Conservation (phyloP, 768 basidiomycete genomes). For the Trametes maxima region DNA sequence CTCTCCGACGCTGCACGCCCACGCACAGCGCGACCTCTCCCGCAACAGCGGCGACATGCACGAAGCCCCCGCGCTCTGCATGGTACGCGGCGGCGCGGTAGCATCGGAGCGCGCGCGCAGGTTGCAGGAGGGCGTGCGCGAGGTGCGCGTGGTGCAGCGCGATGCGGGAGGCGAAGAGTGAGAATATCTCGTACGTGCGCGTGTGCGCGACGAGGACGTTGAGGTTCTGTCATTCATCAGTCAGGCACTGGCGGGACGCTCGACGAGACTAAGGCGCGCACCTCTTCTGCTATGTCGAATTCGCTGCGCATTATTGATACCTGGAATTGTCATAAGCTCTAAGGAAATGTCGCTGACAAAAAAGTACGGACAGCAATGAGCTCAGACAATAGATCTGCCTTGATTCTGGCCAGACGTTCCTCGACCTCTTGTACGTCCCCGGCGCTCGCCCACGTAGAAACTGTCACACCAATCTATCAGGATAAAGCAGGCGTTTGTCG, state of each 20-base stretch:
- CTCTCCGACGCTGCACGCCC: conserved; percentile 39
- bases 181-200: conserved; percentile 59
- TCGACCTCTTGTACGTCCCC: conserved; percentile 53
- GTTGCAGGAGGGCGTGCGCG: conserved; percentile 63
- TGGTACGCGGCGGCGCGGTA: conserved; percentile 65
- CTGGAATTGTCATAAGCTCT: conserved; percentile 36
- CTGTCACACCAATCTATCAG: conserved; percentile 33
- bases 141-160: conserved; percentile 73
- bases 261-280: conserved; percentile 35
- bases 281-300: conserved; percentile 62
- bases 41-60: conserved; percentile 50
- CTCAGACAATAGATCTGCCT: conserved; percentile 73
- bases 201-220: conserved; percentile 59
- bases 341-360: neutral
- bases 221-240: conserved; percentile 38
- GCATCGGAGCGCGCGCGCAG: conserved; percentile 56
- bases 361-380: conserved; percentile 56
- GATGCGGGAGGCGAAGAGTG: conserved; percentile 59
- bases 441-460: conserved; percentile 56
- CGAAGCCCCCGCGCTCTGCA: conserved; percentile 41
- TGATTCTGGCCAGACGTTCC: conserved; percentile 56
- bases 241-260: neutral
- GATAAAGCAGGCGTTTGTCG: neutral
- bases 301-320: conserved; percentile 69
- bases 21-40: conserved; percentile 55